Base-by-base conservation (phyloP, 768 basidiomycete genomes). In the Suillus decipiens region DNA sequence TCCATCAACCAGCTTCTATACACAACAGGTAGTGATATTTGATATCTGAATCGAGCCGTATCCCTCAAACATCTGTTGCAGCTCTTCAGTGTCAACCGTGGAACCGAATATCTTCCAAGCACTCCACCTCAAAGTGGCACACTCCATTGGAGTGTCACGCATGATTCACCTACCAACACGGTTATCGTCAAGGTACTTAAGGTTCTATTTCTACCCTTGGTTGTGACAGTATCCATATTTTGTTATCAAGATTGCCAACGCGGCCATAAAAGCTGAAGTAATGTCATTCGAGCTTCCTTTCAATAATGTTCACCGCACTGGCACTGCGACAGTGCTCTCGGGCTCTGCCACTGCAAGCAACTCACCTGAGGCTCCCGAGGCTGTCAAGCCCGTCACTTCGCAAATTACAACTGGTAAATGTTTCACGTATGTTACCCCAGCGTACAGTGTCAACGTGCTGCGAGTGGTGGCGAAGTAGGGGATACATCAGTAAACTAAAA, bases 71-170 rank as follows among this genome's bases (percentile, higher is more conserved):
- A 28, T 41, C 68, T 63, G 31, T 36, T 60, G 15, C 64, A 89
- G 88, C 78, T 90, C 41, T 89, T 89, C 77, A 84, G 86, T 61
- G 64, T 80, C 19, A 86, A 89, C 70, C 75, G 82, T 45, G 89
- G 89, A 6, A 84, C 87, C 47, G 80, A 82, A 66, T 89, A 87
- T 67, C 70, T 89, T 1, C 85, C 88, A 3, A 88, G 84, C 69
- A 89, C 86, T 0, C 77, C 87, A 0, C 87, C 88, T 0, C 58
- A 66, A 0, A 69, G 65, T 4, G 86, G 85, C 11, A 83, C 84
- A 0, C 70, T 87, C 1, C 81, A 85, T 72, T 90, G 89, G 89
- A 87, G 86, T 64, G 82, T 89, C 64, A 78, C 79, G 1, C 72
- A 69, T 17, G 74, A 71, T 19, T 63, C 68, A 39, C 69, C 75